phyloP scores from a whole-genome alignment of 2,329 filamentous ascomycete species.

The Apiospora saccharicola region DNA sequence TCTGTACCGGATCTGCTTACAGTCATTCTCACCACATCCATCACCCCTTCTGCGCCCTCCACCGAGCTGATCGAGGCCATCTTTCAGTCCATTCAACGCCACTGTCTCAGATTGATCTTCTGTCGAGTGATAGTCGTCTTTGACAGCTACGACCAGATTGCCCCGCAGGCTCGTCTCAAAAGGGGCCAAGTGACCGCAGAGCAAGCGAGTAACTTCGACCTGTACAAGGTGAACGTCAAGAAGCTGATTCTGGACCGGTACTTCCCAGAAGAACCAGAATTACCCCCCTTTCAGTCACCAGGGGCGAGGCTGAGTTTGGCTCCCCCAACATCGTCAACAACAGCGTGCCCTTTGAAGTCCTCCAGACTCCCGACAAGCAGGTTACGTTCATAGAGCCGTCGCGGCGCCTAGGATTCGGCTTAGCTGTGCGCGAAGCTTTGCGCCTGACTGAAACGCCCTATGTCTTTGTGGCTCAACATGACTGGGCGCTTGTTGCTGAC shows the following conservation, averaged over 20 bases:
- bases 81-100: conserved; percentile 51
- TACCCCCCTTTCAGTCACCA: conserved; percentile 27
- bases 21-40: conserved; percentile 61
- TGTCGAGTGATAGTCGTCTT: conserved; percentile 60
- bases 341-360: conserved; percentile 46
- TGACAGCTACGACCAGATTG: conserved; percentile 59
- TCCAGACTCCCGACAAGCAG: conserved; percentile 43
- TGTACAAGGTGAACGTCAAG: conserved; percentile 58
- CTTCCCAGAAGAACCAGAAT: background rate
- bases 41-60: conserved; percentile 61
- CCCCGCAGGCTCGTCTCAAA: conserved; percentile 54
- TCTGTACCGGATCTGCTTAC: conserved; percentile 41
- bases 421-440: conserved; percentile 61
- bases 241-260: conserved; percentile 47
- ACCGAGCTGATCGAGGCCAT: conserved; percentile 59
- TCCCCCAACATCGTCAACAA: conserved; percentile 46
- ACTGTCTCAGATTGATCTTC: conserved; percentile 50
- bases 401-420: conserved; percentile 58
- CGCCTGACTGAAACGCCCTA: conserved; percentile 55
- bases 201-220: conserved; percentile 49
- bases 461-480: conserved; percentile 66
- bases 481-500: conserved; percentile 57
- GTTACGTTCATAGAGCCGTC: conserved; percentile 58
- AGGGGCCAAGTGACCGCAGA: conserved; percentile 59
- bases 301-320: conserved; percentile 56